phyloP scores from a whole-genome alignment of 2,329 filamentous ascomycete species.

The Corinectria fuckeliana region DNA sequence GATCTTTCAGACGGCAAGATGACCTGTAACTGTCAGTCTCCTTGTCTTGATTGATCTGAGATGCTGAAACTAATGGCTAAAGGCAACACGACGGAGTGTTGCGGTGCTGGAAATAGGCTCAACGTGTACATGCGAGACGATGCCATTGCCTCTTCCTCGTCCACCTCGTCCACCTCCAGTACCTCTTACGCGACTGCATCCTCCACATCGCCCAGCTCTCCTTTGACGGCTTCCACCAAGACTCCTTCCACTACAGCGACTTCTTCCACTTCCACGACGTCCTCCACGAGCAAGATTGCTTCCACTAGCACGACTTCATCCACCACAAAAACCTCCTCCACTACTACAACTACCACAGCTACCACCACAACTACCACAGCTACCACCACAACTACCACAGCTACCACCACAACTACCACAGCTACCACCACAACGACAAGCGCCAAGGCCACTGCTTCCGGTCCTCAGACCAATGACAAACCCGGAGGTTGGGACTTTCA shows the following conservation, averaged over 20 bases:
- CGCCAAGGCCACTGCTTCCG: slow-evolving; percentile 25
- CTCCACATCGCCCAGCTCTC: background rate
- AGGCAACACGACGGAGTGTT: slow-evolving; percentile 46
- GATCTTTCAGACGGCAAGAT: slow-evolving; percentile 43
- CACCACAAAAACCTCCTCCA: background rate
- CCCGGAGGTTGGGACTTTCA: slow-evolving; percentile 42
- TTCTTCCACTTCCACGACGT: slow-evolving; percentile 20
- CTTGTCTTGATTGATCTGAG: rapidly evolving
- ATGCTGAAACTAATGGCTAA: slow-evolving; percentile 1
- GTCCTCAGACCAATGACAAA: slow-evolving; percentile 32
- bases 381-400: slow-evolving; percentile 31
- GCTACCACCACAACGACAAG: slow-evolving; percentile 20
- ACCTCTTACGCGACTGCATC: background rate
- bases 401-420: slow-evolving; percentile 22
- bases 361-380: no score
- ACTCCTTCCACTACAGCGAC: slow-evolving; percentile 30
- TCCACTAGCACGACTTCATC: background rate
- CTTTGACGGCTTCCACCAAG: background rate
- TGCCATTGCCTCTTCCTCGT: slow-evolving; percentile 11
- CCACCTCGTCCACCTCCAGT: background rate
- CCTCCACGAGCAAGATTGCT: background rate
- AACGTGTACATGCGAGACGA: slow-evolving; percentile 44
- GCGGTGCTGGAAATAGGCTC: slow-evolving; percentile 44
- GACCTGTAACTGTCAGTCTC: slow-evolving; percentile 40
- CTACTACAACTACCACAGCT: slow-evolving; percentile 34